Base-by-base conservation (phyloP, 306 rosid species). In the Lithocarpus polystachyus region DNA sequence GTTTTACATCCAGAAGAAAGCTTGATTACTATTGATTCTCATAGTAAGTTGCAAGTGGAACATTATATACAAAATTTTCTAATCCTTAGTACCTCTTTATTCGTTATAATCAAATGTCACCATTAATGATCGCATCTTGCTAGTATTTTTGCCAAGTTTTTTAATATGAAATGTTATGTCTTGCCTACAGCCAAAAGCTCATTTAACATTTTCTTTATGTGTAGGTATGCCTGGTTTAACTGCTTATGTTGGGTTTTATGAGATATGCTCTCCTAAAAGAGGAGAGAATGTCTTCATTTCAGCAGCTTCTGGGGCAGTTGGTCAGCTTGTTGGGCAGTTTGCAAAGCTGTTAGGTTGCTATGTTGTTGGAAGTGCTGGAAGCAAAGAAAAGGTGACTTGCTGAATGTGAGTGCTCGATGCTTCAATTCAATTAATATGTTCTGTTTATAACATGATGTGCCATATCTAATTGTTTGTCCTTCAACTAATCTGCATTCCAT, bases 311-410 rank as follows among this genome's bases (percentile, higher is more conserved):
- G 88, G 85, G 31, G 88, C 88, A 12, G 88, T 85, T 68, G 88
- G 88, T 53, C 85, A 85, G 14, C 81, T 85, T 18, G 88, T 85
- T 62, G 85, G 85, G 18, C 88, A 85, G 57, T 81, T 85, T n/a
- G 85, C 88, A 9, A 85, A 85, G 57, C 23, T 85, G 69, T 3
- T 22, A 35, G 88, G 88, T 70, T 85, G 88, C 71, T 55, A 85
- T 75, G 83, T 85, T 62, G 88, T 78, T 64, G 88, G 85, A 19
- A 81, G 85, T 78, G 85, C 88, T 55, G 88, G 88, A 59, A 85
- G 85, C 62, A 61, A 31, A 33, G 85, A 81, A 68, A 81, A 85
- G 85, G 88, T 81, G 59, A 33, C 68, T 31, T 22, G 4, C 26
- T 56, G 24, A 20, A 18, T 6, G 2, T 19, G 28, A 19, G 26